Evolutionary conservation across 2,329 filamentous ascomycete genomes (phyloP).

Genomic region (Helotiales sp.): DNA sequence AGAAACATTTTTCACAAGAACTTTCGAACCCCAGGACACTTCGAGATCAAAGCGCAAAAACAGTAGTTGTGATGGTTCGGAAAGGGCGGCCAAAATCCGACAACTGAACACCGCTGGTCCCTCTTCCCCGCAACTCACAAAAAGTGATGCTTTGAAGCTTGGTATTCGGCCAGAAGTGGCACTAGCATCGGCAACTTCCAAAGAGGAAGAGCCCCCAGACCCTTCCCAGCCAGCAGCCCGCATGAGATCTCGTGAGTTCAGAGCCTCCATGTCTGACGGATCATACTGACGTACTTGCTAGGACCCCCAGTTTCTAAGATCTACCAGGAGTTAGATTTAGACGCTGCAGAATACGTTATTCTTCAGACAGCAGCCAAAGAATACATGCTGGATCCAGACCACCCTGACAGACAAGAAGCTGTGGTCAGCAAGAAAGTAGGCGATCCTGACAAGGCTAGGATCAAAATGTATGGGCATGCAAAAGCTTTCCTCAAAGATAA

Average conservation of each 20-base stretch:
- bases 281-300: slow-evolving; percentile 3
- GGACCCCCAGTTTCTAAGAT: slow-evolving; percentile 34
- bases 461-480: slow-evolving; percentile 32
- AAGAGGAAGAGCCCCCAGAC: no score
- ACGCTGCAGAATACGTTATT: slow-evolving; percentile 30
- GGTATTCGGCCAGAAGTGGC: no score
- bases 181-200: no score
- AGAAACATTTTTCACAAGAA: no score
- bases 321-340: slow-evolving; percentile 30
- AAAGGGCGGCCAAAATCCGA: no score
- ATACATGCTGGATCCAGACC: slow-evolving; percentile 34
- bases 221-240: no score
- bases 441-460: slow-evolving; percentile 31
- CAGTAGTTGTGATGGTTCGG: no score
- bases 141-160: no score
- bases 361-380: slow-evolving; percentile 35
- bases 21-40: no score
- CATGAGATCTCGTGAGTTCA: slow-evolving; percentile 33
- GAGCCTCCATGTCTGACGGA: background rate
- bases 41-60: no score
- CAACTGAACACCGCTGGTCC: no score
- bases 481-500: slow-evolving; percentile 32
- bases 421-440: slow-evolving; percentile 27
- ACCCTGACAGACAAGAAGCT: slow-evolving; percentile 32
- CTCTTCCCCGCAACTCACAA: no score